Percentiles rank a stretch among this genome's conserved stretches.
These are phyloP conservation scores for Backusella liffmaniae DNA, from an alignment of 192 early-diverging fungal species.

Conservation along the genomic window DNA sequence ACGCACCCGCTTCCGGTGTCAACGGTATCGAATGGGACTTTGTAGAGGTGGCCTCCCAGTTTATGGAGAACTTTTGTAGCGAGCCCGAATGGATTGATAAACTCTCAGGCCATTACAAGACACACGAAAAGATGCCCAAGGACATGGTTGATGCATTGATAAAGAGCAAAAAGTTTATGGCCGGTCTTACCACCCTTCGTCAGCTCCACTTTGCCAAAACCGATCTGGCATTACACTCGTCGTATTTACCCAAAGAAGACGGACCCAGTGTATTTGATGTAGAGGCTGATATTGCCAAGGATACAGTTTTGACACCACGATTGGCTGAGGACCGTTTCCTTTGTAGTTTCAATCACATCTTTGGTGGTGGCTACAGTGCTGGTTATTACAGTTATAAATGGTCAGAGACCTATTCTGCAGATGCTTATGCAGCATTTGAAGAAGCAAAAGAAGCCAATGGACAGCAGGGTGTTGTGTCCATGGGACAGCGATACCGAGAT, in stretches of 20 bases:
- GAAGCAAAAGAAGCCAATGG: conserved; percentile 33
- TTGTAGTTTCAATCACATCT: conserved; percentile 61
- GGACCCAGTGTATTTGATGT: conserved; percentile 52
- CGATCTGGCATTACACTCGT: conserved; percentile 51
- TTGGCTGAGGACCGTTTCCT: conserved; percentile 53
- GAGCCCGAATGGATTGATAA: conserved; percentile 52
- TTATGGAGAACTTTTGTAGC: conserved; percentile 64
- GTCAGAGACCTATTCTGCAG: conserved; percentile 61
- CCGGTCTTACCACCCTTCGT: conserved; percentile 53
- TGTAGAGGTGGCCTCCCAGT: conserved; percentile 60
- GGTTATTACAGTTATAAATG: conserved; percentile 67
- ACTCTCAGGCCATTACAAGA: conserved; percentile 52
- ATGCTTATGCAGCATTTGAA: conserved; percentile 59
- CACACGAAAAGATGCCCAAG: conserved; percentile 49
- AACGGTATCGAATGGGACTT: conserved; percentile 67
- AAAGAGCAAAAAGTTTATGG: conserved; percentile 45
- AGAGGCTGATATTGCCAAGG: conserved; percentile 44
- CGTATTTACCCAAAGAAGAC: conserved; percentile 23
- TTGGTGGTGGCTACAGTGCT: conserved; percentile 56
- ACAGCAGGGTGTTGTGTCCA: not conserved
- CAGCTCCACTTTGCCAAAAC: conserved; percentile 52
- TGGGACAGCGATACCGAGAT: conserved; percentile 54
- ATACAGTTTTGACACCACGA: conserved; percentile 41
- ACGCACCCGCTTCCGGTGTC: conserved; percentile 58
- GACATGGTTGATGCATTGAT: conserved; percentile 54